Percentiles rank a stretch among this genome's conserved stretches.
Conservation (phyloP, 75 land plant genomes). For the Cunninghamia lanceolata region DNA sequence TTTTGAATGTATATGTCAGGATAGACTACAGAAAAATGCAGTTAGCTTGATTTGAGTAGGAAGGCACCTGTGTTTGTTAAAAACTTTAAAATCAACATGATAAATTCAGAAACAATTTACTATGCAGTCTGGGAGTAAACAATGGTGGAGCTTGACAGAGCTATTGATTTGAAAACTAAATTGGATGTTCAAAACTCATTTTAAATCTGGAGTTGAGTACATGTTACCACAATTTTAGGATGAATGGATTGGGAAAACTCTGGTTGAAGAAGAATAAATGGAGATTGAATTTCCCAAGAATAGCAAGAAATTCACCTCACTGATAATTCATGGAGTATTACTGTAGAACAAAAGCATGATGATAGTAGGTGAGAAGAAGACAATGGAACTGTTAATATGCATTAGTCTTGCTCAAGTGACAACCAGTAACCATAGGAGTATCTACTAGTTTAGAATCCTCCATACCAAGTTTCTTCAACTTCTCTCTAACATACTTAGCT, state of each 20-base stretch:
- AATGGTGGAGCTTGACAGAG: neutral
- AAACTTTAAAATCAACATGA: neutral
- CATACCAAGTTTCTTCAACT: no score
- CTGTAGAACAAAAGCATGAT: neutral
- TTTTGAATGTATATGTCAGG: no score
- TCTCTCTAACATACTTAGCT: no score
- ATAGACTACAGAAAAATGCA: no score
- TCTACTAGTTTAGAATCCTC: no score
- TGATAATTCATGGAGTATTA: neutral
- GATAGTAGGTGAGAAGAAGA: neutral
- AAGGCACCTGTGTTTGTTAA: neutral
- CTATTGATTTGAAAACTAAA: neutral
- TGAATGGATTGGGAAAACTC: constrained; percentile 3
- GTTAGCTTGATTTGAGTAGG: neutral
- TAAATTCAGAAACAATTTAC: neutral
- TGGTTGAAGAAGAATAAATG: neutral
- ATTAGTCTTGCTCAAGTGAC: no score
- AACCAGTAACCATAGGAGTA: no score
- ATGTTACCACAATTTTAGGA: neutral
- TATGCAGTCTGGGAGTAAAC: neutral
- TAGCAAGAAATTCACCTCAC: neutral
- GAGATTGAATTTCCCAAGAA: neutral
- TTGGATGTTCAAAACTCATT: neutral
- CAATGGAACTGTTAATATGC: neutral
- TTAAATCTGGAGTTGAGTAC: neutral